phyloP scores from a whole-genome alignment of 805 yeast species.

The Novakomyces olei region DNA sequence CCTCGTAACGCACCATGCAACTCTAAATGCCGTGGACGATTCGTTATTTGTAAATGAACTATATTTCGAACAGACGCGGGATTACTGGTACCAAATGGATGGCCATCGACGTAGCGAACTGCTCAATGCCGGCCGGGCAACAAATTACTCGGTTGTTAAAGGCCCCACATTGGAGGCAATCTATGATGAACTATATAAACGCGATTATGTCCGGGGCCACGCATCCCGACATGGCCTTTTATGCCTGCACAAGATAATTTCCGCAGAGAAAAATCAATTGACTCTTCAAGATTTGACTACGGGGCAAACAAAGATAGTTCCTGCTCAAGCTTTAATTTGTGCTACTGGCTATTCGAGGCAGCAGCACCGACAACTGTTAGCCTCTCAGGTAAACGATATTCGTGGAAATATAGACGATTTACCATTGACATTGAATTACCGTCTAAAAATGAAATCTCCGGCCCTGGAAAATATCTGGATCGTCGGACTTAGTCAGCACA shows the following conservation, averaged over 20 bases:
- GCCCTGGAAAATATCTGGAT: background rate
- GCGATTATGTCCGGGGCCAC: slow-evolving; percentile 3
- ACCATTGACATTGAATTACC: no score
- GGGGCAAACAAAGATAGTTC: background rate
- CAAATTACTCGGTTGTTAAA: slow-evolving; percentile 13
- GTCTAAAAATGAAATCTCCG: background rate
- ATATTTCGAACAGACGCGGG: slow-evolving; percentile 11
- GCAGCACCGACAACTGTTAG: background rate
- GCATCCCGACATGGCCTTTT: background rate
- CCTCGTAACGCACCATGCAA: slow-evolving; percentile 9
- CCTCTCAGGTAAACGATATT: background rate
- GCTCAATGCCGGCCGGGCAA: slow-evolving; percentile 7
- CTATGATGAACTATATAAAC: slow-evolving; percentile 9
- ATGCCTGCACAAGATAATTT: background rate
- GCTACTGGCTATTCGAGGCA: slow-evolving; percentile 1
- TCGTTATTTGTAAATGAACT: slow-evolving; percentile 14
- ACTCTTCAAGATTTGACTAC: background rate
- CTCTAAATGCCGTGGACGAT: slow-evolving; percentile 12
- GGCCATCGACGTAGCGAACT: slow-evolving; percentile 3
- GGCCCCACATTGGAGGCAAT: slow-evolving; percentile 9
- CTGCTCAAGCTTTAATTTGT: background rate
- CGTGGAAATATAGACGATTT: background rate
- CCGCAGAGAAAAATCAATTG: background rate
- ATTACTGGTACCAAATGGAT: slow-evolving; percentile 7
- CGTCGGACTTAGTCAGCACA: background rate